Percentiles rank a stretch among this genome's conserved stretches.
Conservation (phyloP, 495 filamentous ascomycete species). For the Podospora pseudopauciseta region DNA sequence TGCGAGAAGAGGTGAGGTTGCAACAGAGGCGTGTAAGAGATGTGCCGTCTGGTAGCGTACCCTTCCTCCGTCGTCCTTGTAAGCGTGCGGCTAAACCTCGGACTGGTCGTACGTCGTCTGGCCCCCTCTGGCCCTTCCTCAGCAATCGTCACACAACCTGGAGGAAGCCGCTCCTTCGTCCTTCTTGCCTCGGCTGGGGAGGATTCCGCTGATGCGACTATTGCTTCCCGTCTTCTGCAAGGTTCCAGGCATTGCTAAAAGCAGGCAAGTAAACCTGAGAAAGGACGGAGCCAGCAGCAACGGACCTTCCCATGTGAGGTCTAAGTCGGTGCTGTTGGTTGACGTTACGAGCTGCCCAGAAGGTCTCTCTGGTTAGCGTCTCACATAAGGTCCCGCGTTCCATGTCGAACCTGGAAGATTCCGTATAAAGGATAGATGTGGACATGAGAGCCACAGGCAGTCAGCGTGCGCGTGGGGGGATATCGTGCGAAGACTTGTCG, state of each 20-base stretch:
- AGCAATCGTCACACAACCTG: too few relatives aligned
- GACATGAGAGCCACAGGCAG: background rate
- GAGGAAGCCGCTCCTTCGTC: background rate
- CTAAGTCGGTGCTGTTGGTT: background rate
- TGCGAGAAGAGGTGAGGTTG: background rate
- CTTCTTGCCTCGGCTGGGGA: background rate
- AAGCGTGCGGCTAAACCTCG: background rate
- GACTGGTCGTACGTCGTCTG: background rate
- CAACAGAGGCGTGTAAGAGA: background rate
- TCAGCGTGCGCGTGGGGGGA: background rate
- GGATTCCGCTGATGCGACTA: too few relatives aligned
- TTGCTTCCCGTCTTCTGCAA: background rate
- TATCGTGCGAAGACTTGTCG: background rate
- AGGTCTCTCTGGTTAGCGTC: background rate
- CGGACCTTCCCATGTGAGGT: background rate
- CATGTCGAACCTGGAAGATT: background rate
- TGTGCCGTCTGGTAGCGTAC: background rate
- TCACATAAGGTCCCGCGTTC: background rate
- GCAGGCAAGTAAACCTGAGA: background rate
- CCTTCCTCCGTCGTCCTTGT: background rate
- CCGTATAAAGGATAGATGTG: background rate
- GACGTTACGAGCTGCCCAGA: background rate
- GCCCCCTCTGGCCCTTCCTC: too few relatives aligned
- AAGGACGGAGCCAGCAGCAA: background rate
- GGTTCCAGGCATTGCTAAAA: background rate